Evolutionary conservation across 2,329 filamentous ascomycete genomes (phyloP).

Genomic region (Trichoderma simmonsii): DNA sequence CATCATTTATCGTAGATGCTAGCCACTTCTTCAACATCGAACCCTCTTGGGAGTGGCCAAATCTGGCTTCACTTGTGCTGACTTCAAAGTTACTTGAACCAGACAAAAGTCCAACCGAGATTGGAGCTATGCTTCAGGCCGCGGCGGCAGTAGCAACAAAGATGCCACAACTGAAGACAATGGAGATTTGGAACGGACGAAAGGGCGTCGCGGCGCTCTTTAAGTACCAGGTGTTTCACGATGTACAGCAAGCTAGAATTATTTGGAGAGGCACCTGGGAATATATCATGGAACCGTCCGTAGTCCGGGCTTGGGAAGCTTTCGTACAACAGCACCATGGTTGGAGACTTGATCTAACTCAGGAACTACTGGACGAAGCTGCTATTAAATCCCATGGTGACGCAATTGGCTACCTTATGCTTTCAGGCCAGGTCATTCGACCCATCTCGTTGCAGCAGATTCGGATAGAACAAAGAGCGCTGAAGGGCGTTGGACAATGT

Average conservation of each 20-base stretch:
- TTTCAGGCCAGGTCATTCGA: conserved; percentile 19
- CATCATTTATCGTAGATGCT: conserved; percentile 30
- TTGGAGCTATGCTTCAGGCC: conserved; percentile 25
- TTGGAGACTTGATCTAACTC: background rate
- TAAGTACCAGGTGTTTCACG: conserved; percentile 19
- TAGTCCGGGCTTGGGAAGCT: conserved; percentile 23
- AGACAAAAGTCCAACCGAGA: conserved; percentile 16
- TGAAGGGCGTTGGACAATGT: background rate
- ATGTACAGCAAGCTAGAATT: conserved; percentile 17
- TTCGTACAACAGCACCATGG: conserved; percentile 15
- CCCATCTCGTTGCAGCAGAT: conserved; percentile 23
- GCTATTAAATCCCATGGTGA: conserved; percentile 22
- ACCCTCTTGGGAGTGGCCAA: conserved; percentile 23
- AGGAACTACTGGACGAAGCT: conserved; percentile 19
- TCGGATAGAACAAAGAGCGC: conserved; percentile 15
- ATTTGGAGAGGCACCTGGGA: conserved; percentile 21
- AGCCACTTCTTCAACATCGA: conserved; percentile 26
- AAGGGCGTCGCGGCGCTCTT: conserved; percentile 26
- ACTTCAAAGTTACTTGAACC: conserved; percentile 28
- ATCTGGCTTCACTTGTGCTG: conserved; percentile 28
- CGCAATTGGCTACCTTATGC: conserved; percentile 21
- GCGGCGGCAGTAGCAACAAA: conserved; percentile 27
- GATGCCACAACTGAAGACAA: conserved; percentile 32
- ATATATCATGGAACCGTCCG: conserved; percentile 4
- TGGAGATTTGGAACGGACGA: conserved; percentile 35